phyloP scores from a whole-genome alignment of 2,329 filamentous ascomycete genomes.

The Colletotrichum acutatum region DNA sequence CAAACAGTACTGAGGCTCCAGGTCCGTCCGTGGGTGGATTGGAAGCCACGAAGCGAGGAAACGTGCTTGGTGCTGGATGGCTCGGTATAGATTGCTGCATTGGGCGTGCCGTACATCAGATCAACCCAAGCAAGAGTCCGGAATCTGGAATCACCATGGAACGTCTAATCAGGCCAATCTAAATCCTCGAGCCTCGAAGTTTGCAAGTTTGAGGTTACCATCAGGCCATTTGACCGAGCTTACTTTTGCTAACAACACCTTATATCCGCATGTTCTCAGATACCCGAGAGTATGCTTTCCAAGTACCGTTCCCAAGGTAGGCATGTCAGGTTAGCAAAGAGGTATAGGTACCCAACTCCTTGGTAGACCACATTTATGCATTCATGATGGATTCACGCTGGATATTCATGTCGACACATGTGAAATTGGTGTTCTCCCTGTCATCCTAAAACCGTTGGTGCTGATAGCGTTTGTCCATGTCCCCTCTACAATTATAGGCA shows the following conservation, averaged over 20 bases:
- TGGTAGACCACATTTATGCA: background rate
- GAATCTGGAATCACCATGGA: slow-evolving; percentile 25
- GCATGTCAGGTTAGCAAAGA: background rate
- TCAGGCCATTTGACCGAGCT: slow-evolving; percentile 33
- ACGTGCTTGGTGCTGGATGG: slow-evolving; percentile 6
- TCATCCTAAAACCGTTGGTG: background rate
- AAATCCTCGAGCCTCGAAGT: background rate
- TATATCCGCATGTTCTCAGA: background rate
- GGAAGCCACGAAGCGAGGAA: background rate
- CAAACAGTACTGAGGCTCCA: background rate
- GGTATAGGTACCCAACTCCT: background rate
- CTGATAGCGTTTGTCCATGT: background rate
- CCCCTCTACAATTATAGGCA: background rate
- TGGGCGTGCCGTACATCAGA: slow-evolving; percentile 12
- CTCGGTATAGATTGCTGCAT: background rate
- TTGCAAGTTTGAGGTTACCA: slow-evolving; percentile 18
- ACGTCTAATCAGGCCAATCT: slow-evolving; percentile 15
- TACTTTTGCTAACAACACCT: slow-evolving; percentile 20
- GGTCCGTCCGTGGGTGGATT: background rate
- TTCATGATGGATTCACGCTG: background rate
- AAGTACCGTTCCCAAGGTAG: background rate
- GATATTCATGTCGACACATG: background rate
- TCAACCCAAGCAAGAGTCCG: slow-evolving; percentile 3
- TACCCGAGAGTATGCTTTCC: slow-evolving; percentile 3
- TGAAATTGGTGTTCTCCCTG: background rate